These are phyloP conservation scores for Sphagnurus paluster DNA, from an alignment of 1,284 basidiomycete species.

Conservation along the genomic window DNA sequence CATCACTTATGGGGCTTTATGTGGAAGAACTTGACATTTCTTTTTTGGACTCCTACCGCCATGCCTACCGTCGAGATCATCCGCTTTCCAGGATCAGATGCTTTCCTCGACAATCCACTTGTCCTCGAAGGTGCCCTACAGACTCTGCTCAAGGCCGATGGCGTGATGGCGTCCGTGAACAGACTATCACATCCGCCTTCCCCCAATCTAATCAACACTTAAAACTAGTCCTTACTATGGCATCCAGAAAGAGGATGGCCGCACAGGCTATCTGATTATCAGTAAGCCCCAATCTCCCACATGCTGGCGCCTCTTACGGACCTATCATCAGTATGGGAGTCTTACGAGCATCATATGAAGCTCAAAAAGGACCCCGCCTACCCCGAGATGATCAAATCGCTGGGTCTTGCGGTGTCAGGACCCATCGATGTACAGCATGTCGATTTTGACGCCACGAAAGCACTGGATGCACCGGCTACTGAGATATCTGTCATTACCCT, in stretches of 20 bases:
- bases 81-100: neutral
- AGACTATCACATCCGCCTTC: neutral
- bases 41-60: too few relatives aligned
- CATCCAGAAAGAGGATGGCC: neutral
- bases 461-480: slow-evolving; percentile 16
- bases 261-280: neutral
- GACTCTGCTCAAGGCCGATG: neutral
- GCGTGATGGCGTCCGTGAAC: neutral
- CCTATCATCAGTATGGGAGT: slow-evolving; percentile 3
- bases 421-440: slow-evolving; percentile 7
- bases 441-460: slow-evolving; percentile 8
- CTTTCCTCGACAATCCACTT: neutral
- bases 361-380: slow-evolving; percentile 3
- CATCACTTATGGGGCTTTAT: too few relatives aligned
- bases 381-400: neutral
- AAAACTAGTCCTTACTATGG: neutral
- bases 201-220: neutral
- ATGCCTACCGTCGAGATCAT: neutral
- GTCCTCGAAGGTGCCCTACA: neutral
- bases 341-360: slow-evolving; percentile 7
- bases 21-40: too few relatives aligned
- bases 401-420: neutral
- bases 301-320: too few relatives aligned
- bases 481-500: slow-evolving; percentile 1
- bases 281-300: neutral